Conservation (phyloP, 1,284 basidiomycete species). For the Puccinia horiana region DNA sequence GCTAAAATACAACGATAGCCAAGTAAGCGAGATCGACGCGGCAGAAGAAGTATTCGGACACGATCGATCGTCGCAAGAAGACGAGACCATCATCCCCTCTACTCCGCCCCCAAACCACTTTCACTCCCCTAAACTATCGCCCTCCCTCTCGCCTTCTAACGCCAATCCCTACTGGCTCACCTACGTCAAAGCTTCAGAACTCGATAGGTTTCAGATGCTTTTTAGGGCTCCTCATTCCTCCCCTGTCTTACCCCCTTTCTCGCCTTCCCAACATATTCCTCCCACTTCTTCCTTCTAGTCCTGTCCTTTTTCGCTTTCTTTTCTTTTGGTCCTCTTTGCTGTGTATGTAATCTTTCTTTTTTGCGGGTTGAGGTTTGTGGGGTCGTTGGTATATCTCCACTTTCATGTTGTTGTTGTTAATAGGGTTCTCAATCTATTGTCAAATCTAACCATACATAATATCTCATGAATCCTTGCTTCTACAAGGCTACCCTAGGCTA, state of each 20-base stretch:
- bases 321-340: too few species aligned
- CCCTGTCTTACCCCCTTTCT: background rate
- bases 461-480: too few species aligned
- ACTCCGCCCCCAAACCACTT: background rate
- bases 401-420: too few species aligned
- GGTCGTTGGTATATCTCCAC: too few species aligned
- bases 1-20: constrained; percentile 70
- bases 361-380: too few species aligned
- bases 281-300: too few species aligned
- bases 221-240: background rate
- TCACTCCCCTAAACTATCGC: background rate
- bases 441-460: too few species aligned
- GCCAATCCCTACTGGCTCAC: constrained; percentile 45
- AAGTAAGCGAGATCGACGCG: constrained; percentile 33
- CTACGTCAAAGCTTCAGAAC: constrained; percentile 1
- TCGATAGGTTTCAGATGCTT: constrained; percentile 34
- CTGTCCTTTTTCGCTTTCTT: too few species aligned
- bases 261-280: too few species aligned
- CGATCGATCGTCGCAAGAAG: background rate
- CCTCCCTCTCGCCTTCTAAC: background rate
- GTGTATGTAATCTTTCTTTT: too few species aligned
- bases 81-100: background rate
- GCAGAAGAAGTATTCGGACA: constrained; percentile 1
- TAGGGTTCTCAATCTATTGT: too few species aligned
- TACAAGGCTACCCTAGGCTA: too few species aligned